A percentile compares a stretch with the other conserved stretches of the same genome.
Conservation (phyloP, 2,329 filamentous ascomycete species). For the Fusarium duplospermum region DNA sequence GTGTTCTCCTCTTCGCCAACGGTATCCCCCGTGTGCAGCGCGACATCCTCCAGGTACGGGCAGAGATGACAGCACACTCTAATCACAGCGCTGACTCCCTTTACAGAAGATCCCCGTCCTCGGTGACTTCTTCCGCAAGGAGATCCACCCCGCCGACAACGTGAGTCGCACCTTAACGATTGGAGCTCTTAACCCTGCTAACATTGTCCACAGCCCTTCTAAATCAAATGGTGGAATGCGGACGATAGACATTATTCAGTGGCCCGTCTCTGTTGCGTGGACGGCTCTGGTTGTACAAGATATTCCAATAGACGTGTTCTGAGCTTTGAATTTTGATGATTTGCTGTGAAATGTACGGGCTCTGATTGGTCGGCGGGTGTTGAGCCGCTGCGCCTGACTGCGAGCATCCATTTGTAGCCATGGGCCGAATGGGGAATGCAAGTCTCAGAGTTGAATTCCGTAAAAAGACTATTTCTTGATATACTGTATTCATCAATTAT, state of each 20-base stretch:
- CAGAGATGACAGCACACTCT: not conserved
- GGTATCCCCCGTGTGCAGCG: conserved; percentile 70
- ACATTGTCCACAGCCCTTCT: conserved; percentile 53
- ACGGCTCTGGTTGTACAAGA: conserved; percentile 53
- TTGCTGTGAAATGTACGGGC: conserved; percentile 42
- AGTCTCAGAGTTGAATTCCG: not conserved
- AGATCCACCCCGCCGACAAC: conserved; percentile 71
- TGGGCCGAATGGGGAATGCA: not conserved
- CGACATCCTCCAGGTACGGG: conserved; percentile 68
- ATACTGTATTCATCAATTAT: not conserved
- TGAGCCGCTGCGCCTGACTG: not conserved
- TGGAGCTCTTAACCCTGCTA: conserved; percentile 23
- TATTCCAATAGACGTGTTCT: conserved; percentile 51
- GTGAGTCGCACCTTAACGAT: conserved; percentile 56
- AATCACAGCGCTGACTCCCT: conserved; percentile 36
- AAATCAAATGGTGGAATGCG: conserved; percentile 46
- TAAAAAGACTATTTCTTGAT: not conserved
- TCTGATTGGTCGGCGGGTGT: conserved; percentile 36
- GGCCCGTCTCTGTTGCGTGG: conserved; percentile 35
- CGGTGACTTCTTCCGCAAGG: conserved; percentile 62
- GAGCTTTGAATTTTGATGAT: conserved; percentile 29
- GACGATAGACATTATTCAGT: conserved; percentile 46
- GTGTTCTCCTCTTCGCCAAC: conserved; percentile 69
- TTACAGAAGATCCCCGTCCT: conserved; percentile 67
- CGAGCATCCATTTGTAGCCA: not conserved